Evolutionary conservation across 2,329 filamentous ascomycete species (phyloP), one percentile per base, ranked within the genome.

Genomic region (Hypoxylon sp.): DNA sequence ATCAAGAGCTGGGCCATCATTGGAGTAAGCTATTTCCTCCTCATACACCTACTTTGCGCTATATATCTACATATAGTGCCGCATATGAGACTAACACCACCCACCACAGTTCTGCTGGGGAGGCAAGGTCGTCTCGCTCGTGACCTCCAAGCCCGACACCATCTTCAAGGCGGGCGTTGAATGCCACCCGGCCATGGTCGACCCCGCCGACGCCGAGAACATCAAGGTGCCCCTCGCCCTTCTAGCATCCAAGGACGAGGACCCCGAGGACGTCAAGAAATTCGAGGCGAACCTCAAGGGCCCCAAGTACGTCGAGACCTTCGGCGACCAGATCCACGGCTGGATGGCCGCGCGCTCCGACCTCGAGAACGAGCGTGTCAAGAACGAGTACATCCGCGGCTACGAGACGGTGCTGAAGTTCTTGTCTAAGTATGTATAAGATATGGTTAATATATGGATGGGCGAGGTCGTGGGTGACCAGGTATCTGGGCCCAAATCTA

Each of bases 291-390:
- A 79, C 8, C 81, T 91, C 54, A 80, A 78, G 27, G 84, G 80
- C 1, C 78, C 85, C 62, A 87, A 88, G 73, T 83, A 88, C 67
- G 84, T 91, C 56, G 89, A 92, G 81, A 88, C 77, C n/a, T 92
- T 91, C 73, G 72, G 73, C 23, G 88, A 88, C 73, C 90, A 91
- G 83, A 84, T 89, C 74, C 90, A 92, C 78, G 90, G 90, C 46
- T 92, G 89, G 89, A 92, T 92, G 90, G 88, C 87, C 1, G 89
- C 90, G 0, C 84, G 89, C 25, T 82, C 85, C 0, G 80, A 91
- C 73, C 79, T 92, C 29, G 80, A 82, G 32, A 80, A 90, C 48
- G 78, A 82, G 51, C 83, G 82, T 43, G 85, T 88, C 74, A 86
- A 85, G 77, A 83, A 85, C 69, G 89, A 90, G 79, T 90, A 89